Percentiles rank a stretch among this genome's conserved stretches.
Conservation (phyloP, 2,329 filamentous ascomycete genomes). For the Diplodia seriata region DNA sequence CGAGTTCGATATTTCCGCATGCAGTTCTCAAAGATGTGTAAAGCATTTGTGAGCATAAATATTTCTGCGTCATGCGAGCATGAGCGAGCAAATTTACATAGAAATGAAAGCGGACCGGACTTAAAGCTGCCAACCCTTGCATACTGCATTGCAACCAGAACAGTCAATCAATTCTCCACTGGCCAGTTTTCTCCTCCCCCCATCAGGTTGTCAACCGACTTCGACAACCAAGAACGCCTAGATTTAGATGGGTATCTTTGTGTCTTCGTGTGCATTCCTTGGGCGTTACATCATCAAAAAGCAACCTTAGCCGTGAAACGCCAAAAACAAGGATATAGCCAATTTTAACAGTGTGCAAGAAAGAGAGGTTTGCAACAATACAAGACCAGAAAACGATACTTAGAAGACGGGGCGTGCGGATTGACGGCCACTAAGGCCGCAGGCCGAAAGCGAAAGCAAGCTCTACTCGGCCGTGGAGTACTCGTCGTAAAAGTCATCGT, state of each 20-base stretch:
- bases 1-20: neutral
- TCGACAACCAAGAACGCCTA: constrained; percentile 21
- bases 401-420: neutral
- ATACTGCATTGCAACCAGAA: neutral
- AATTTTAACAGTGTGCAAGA: constrained; percentile 17
- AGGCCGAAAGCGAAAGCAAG: neutral
- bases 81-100: neutral
- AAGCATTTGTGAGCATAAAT: neutral
- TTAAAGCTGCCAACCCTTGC: constrained; percentile 4
- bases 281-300: constrained; percentile 18
- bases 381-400: constrained; percentile 20
- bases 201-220: constrained; percentile 2
- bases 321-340: constrained; percentile 19
- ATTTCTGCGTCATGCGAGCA: neutral
- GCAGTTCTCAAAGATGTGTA: neutral
- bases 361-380: constrained; percentile 10
- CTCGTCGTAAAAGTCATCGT: constrained; percentile 32
- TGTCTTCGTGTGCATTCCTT: constrained; percentile 1
- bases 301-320: constrained; percentile 1
- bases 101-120: neutral
- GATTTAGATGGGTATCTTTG: constrained; percentile 29
- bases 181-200: neutral
- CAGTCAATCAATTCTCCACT: neutral
- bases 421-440: neutral
- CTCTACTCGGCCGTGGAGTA: constrained; percentile 6